Evolutionary conservation across 2,329 filamentous ascomycete species (phyloP).

Genomic region (Geosmithia putterillii): DNA sequence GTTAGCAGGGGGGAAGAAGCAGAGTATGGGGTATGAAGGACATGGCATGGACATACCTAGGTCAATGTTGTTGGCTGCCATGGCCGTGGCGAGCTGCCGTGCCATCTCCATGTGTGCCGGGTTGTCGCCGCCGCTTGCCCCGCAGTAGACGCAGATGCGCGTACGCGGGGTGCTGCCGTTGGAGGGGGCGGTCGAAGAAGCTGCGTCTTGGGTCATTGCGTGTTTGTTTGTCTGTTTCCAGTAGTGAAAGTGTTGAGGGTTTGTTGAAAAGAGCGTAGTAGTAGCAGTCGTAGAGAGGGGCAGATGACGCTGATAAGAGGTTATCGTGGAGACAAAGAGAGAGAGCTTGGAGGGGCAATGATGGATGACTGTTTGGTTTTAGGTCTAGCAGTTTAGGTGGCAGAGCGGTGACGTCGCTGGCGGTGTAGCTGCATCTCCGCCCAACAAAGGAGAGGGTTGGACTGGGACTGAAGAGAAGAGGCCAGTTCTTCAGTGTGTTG

Average conservation of each 20-base stretch:
- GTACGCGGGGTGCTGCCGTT: constrained; percentile 25
- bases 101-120: constrained; percentile 70
- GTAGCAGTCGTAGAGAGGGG: neutral
- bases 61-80: constrained; percentile 65
- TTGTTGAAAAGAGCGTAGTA: neutral
- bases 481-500: too few relatives aligned
- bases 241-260: neutral
- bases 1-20: neutral
- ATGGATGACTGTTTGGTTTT: too few relatives aligned
- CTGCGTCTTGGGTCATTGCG: constrained; percentile 3
- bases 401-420: too few relatives aligned
- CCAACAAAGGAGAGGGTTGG: too few relatives aligned
- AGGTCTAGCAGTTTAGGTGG: too few relatives aligned
- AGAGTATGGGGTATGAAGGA: neutral
- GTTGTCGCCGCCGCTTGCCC: constrained; percentile 61
- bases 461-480: too few relatives aligned
- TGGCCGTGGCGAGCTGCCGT: constrained; percentile 56
- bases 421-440: too few relatives aligned
- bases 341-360: too few relatives aligned
- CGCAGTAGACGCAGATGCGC: constrained; percentile 92
- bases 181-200: constrained; percentile 9
- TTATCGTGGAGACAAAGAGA: too few relatives aligned
- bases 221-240: neutral
- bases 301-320: too few relatives aligned
- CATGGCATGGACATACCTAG: constrained; percentile 38